These are phyloP conservation scores for Pichia sp. DNA, from an alignment of 1,139 yeast species.

Conservation along the genomic window DNA sequence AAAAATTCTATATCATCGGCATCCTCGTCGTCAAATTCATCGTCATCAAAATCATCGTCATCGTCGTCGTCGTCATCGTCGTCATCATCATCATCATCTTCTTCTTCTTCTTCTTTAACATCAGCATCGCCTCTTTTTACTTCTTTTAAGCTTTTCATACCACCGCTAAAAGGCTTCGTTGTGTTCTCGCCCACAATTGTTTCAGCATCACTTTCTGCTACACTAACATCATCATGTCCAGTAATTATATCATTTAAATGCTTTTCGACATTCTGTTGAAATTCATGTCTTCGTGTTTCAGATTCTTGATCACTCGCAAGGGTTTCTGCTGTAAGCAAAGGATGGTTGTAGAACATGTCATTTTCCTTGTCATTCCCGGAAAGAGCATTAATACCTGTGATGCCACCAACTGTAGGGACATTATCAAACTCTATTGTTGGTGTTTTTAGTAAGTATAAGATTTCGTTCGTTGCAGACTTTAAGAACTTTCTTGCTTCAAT, in stretches of 20 bases:
- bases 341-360: conserved; percentile 7
- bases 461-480: conserved; percentile 29
- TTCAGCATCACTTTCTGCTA: conserved; percentile 22
- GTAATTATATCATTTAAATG: conserved; percentile 10
- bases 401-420: conserved; percentile 17
- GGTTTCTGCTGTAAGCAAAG: not conserved
- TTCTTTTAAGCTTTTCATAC: not conserved
- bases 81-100: conserved; percentile 6
- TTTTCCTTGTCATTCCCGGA: conserved; percentile 1
- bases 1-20: not conserved
- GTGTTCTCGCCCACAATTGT: conserved; percentile 17
- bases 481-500: conserved; percentile 28
- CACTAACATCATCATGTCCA: not conserved
- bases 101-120: too few relatives aligned
- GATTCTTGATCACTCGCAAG: not conserved
- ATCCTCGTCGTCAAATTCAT: conserved; percentile 2
- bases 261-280: conserved; percentile 3
- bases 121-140: not conserved
- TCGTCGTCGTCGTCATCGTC: not conserved
- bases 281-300: not conserved
- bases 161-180: not conserved
- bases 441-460: conserved; percentile 27
- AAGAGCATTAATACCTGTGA: conserved; percentile 4
- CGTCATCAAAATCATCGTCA: conserved; percentile 2
- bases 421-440: conserved; percentile 26